Evolutionary conservation across 2,329 filamentous ascomycete species (phyloP).

Genomic region (Trichoderma brevicompactum): DNA sequence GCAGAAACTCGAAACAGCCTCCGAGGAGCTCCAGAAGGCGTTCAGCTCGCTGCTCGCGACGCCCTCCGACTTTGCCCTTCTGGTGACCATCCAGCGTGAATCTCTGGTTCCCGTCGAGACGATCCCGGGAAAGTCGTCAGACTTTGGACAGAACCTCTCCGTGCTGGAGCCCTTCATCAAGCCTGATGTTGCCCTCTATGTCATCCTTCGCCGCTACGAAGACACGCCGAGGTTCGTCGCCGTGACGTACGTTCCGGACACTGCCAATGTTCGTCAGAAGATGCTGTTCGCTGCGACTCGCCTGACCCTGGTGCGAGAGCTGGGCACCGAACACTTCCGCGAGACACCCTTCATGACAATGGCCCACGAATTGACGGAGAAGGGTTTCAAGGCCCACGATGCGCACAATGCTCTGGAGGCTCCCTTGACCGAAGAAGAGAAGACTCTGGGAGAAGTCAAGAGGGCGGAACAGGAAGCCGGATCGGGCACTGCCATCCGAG

Average conservation of each 20-base stretch:
- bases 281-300: slow-evolving; percentile 83
- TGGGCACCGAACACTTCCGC: slow-evolving; percentile 78
- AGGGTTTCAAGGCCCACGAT: slow-evolving; percentile 75
- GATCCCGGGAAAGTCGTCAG: slow-evolving; percentile 57
- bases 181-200: slow-evolving; percentile 70
- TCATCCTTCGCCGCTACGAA: slow-evolving; percentile 72
- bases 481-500: slow-evolving; percentile 64
- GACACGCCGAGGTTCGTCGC: slow-evolving; percentile 64
- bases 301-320: slow-evolving; percentile 73
- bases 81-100: slow-evolving; percentile 73
- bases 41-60: slow-evolving; percentile 72
- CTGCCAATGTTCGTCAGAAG: slow-evolving; percentile 80
- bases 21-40: slow-evolving; percentile 73
- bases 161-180: slow-evolving; percentile 67
- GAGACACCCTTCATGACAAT: slow-evolving; percentile 76
- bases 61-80: slow-evolving; percentile 66
- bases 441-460: slow-evolving; percentile 71
- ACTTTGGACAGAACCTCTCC: slow-evolving; percentile 67
- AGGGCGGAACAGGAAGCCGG: slow-evolving; percentile 75
- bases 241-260: slow-evolving; percentile 78
- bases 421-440: slow-evolving; percentile 80
- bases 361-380: slow-evolving; percentile 67
- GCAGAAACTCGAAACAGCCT: slow-evolving; percentile 56
- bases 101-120: slow-evolving; percentile 63
- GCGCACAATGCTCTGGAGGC: slow-evolving; percentile 66